Conservation (phyloP, 352 stramenopile genomes). For the Thraustotheca clavata region DNA sequence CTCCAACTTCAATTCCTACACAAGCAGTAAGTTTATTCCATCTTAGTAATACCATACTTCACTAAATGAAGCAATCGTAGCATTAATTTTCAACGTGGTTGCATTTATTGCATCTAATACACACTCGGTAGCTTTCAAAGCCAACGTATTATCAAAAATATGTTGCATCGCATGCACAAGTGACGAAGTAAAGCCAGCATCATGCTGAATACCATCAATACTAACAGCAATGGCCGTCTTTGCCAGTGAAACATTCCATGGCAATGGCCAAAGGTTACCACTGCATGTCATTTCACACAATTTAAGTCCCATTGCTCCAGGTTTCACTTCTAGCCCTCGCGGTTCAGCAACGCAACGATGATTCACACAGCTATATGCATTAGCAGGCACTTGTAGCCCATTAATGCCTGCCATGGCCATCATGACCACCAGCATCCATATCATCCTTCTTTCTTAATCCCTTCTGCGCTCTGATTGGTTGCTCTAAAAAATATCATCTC, state of each 20-base stretch:
- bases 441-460: not conserved
- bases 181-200: not conserved
- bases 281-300: slow-evolving; percentile 19
- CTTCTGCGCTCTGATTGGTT: too few species aligned
- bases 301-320: not conserved
- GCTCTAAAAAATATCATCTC: too few species aligned
- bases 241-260: not conserved
- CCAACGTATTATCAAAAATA: not conserved
- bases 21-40: not conserved
- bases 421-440: not conserved
- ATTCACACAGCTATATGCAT: not conserved
- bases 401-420: not conserved
- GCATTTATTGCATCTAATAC: not conserved
- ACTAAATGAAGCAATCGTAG: not conserved
- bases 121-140: slow-evolving; percentile 15
- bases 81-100: not conserved
- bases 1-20: not conserved
- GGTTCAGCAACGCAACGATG: not conserved
- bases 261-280: slow-evolving; percentile 10
- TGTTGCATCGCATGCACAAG: not conserved
- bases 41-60: not conserved
- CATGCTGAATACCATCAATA: not conserved
- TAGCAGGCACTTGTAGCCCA: not conserved
- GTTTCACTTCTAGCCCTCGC: not conserved
- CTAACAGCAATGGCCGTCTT: not conserved